Evolutionary conservation across 1,284 basidiomycete species (phyloP).

Genomic region (Leccinum cinnamomeum): DNA sequence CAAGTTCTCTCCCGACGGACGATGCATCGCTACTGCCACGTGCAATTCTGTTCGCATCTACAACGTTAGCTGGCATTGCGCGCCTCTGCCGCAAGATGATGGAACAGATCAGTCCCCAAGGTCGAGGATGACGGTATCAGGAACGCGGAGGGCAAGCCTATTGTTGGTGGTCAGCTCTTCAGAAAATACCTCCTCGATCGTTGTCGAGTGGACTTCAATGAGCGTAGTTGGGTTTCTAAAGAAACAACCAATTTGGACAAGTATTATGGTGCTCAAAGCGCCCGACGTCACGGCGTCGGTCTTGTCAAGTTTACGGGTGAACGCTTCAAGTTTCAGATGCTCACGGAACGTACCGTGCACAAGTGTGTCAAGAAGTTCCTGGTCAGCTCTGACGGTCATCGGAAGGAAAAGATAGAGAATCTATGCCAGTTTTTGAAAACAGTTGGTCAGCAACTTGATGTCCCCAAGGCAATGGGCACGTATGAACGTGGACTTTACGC

Average conservation of each 20-base stretch:
- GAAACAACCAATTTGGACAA: conserved; percentile 85
- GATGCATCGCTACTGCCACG: no score
- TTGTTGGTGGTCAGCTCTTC: conserved; percentile 91
- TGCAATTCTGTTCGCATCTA: no score
- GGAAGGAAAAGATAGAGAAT: no score
- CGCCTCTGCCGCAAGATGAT: conserved; percentile 92
- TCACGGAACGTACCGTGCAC: conserved; percentile 56
- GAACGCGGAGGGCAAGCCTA: conserved; percentile 77
- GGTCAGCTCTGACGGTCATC: no score
- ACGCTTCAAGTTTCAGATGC: conserved; percentile 95
- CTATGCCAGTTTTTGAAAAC: no score
- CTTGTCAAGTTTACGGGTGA: conserved; percentile 98
- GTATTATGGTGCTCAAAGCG: conserved; percentile 95
- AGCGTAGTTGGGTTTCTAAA: conserved; percentile 79
- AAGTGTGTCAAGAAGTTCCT: no score
- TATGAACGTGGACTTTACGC: no score
- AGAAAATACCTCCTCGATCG: conserved; percentile 89
- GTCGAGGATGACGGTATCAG: conserved; percentile 88
- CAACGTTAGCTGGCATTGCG: no score
- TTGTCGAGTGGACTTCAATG: conserved; percentile 95
- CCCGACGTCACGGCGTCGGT: conserved; percentile 91
- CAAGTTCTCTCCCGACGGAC: no score
- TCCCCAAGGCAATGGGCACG: no score
- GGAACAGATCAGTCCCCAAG: conserved; percentile 76
- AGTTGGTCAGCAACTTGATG: no score